Evolutionary conservation across 441 rosid species (phyloP), one percentile per base, ranked within the genome.

Genomic region (Sinapis alba): DNA sequence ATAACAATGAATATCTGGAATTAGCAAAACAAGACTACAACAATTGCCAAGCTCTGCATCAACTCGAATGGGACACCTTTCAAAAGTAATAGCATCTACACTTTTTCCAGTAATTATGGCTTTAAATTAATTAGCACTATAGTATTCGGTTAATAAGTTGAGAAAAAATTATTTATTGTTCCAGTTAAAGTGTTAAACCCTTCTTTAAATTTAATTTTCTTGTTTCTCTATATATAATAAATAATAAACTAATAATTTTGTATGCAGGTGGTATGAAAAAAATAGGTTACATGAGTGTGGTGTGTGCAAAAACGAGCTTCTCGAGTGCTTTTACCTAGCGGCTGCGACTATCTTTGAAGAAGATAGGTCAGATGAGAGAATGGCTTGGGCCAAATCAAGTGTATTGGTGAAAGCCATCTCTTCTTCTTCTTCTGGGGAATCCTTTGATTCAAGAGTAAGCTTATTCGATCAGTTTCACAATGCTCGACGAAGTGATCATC

Each of bases 1-100:
- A 88, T 84, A 95, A 91, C 50, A 81, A 88, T 45, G 78, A 64
- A 32, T 91, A 89, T 71, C 87, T 95, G 23, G 86, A 95, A 70
- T 83, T 95, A 7, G 98, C 99, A 28, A 93, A 86, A 72, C 81
- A 86, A 38, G 99, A 91, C 76, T 95, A 79, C 90, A 91, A 89
- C 87, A 75, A 57, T 21, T 93, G 98, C 85, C 98, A 95, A 82
- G 89, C 90, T 19, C 34, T 83, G 60, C 97, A 93, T 63, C 86
- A 67, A 11, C n/a, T n/a, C n/a, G n/a, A n/a, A n/a, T n/a, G n/a
- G n/a, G n/a, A n/a, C n/a, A n/a, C n/a, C n/a, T n/a, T n/a, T n/a
- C n/a, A n/a, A n/a, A n/a, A n/a, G n/a, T n/a, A n/a, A n/a, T n/a
- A n/a, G n/a, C n/a, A n/a, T n/a, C n/a, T n/a, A n/a, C n/a, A n/a